Conservation (phyloP, 192 early-diverging fungal genomes). For the Gaertneriomyces sp. region DNA sequence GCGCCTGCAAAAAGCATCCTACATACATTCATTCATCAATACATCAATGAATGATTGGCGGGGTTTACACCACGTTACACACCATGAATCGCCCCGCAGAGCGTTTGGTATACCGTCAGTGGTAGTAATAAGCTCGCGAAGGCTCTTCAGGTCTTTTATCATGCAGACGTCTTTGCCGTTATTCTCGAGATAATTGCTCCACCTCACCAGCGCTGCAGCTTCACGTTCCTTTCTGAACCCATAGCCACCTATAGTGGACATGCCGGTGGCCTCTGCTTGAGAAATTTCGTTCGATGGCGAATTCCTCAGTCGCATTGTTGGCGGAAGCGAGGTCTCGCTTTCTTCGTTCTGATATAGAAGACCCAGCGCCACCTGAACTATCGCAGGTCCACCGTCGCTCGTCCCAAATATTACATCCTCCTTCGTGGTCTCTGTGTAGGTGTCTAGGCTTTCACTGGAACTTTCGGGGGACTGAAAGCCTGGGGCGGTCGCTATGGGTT, state of each 20-base stretch:
- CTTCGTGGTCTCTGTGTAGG: slow-evolving; percentile 9
- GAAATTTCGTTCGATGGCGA: background rate
- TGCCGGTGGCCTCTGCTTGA: slow-evolving; percentile 8
- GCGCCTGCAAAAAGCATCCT: slow-evolving; percentile 53
- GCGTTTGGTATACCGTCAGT: slow-evolving; percentile 45
- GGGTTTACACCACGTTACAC: background rate
- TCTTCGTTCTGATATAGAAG: slow-evolving; percentile 40
- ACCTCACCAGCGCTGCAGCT: slow-evolving; percentile 17
- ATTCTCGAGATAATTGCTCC: slow-evolving; percentile 49
- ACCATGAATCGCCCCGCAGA: slow-evolving; percentile 54
- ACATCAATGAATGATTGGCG: background rate
- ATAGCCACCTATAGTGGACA: background rate
- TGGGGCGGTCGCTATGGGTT: no score
- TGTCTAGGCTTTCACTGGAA: slow-evolving; percentile 29
- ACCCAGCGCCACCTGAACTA: slow-evolving; percentile 40
- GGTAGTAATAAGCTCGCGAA: slow-evolving; percentile 47
- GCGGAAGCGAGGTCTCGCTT: slow-evolving; percentile 20
- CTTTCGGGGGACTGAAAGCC: slow-evolving; percentile 5
- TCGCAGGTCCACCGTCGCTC: slow-evolving; percentile 22
- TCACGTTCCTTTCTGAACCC: slow-evolving; percentile 18
- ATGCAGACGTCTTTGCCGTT: slow-evolving; percentile 53
- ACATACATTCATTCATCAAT: background rate
- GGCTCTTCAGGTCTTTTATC: slow-evolving; percentile 39
- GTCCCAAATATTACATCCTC: slow-evolving; percentile 8
- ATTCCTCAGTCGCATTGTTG: slow-evolving; percentile 8